Base-by-base conservation (phyloP, 768 basidiomycete genomes). In the Amanita pseudoporphyria region DNA sequence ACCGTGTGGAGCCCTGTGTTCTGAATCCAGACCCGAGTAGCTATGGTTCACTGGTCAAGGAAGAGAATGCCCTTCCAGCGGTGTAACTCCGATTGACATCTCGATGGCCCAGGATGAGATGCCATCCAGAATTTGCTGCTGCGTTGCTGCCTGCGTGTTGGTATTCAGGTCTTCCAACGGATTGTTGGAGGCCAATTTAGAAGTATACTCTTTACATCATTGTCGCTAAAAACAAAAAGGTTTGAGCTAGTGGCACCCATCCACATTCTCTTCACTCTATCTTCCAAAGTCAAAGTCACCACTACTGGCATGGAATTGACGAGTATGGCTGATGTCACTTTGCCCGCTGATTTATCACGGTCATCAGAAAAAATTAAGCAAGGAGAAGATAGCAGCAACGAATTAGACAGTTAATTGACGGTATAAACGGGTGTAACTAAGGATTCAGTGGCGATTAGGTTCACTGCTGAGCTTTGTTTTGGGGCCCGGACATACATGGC, bases 121-220 rank as follows among this genome's bases (percentile, higher is more conserved):
- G n/a, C n/a, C n/a, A n/a, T n/a, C n/a, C n/a, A n/a, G n/a, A n/a
- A n/a, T n/a, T n/a, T n/a, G n/a, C n/a, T n/a, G n/a, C n/a, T n/a
- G n/a, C n/a, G n/a, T n/a, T n/a, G n/a, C n/a, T n/a, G n/a, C n/a
- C n/a, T n/a, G n/a, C 49, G 31, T 35, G 41, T 51, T 24, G 32
- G 22, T 21, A 49, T 54, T 45, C 50, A 45, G 21, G 35, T 51
- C 33, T 53, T 52, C 36, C 40, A 53, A 35, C 28, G 43, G 31
- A 51, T 45, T 13, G 24, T 42, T 38, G 51, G 51, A 35, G 18
- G 31, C 3, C 40, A 28, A 14, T 42, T 42, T 14, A 5, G 21
- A 16, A 35, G 33, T n/a, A 35, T 35, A 35, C 33, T n/a, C 33
- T 13, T 35, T 4, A 35, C 33, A 35, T 3, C 33, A 5, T 10